phyloP scores from a whole-genome alignment of 331 rosid genomes.

The Rosa hybrid region DNA sequence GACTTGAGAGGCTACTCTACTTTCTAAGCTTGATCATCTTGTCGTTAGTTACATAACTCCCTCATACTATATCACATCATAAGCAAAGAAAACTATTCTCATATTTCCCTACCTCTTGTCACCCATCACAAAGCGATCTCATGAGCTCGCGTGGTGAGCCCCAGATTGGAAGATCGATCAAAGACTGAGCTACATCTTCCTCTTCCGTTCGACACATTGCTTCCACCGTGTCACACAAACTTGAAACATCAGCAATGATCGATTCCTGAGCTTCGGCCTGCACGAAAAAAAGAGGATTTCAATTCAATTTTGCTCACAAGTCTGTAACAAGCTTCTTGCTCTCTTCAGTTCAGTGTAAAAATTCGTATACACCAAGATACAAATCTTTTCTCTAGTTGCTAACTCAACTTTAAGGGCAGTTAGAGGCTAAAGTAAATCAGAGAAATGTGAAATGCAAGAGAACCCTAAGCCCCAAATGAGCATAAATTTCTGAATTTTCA shows the following conservation, averaged over 20 bases:
- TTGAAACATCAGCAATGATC: conserved; percentile 53
- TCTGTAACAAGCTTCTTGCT: neutral
- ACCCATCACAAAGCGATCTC: conserved; percentile 59
- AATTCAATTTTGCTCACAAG: neutral
- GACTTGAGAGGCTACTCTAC: neutral
- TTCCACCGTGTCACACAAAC: conserved; percentile 73
- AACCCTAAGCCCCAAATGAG: neutral
- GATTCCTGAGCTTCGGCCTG: conserved; percentile 91
- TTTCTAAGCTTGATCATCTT: neutral
- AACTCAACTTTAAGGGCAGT: conserved; percentile 1
- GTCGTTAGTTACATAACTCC: conserved; percentile 32
- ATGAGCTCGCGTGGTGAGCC: conserved; percentile 68
- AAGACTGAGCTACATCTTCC: conserved; percentile 49
- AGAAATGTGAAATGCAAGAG: neutral
- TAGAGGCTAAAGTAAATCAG: neutral
- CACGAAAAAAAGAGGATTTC: neutral
- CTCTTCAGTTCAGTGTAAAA: neutral
- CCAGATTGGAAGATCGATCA: conserved; percentile 83
- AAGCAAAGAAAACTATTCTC: conserved; percentile 7
- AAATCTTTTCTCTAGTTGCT: neutral
- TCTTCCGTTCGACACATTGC: conserved; percentile 55
- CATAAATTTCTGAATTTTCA: neutral
- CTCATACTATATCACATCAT: conserved; percentile 26
- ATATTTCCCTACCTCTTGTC: conserved; percentile 15
- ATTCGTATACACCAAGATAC: neutral